Evolutionary conservation across 352 stramenopile species (phyloP), one percentile per base, ranked within the genome.

Genomic region (Globisporangium cylindrosporum): DNA sequence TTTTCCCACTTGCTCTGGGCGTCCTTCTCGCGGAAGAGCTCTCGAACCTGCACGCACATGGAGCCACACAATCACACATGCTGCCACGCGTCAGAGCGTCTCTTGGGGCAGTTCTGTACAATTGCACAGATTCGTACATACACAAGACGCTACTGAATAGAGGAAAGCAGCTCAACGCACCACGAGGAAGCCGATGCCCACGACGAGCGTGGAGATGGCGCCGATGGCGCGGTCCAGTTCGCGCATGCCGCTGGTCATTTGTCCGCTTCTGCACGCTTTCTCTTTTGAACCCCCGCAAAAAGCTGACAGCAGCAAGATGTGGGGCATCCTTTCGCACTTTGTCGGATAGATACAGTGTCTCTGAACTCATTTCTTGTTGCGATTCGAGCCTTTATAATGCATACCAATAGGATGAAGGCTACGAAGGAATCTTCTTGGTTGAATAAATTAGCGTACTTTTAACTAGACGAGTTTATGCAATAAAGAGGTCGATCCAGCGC

Each of bases 221-320:
- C 86, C 86, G 61, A 94, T 91, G 54, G 84, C 83, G 54, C 84
- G 82, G 68, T 94, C 86, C 55, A 94, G 80, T 67, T 91, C 86
- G 67, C 84, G 84, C 71, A 91, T 84, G 69, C 89, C 84, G 41
- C 77, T 74, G 66, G 63, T 71, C 78, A 88, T 90, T 32, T 56
- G 18, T 49, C 27, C 12, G 6, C n/a, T 22, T 51, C 22, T 18
- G 25, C 43, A 7, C 43, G 20, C 22, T 59, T 59, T 48, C 34
- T 59, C 46, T 66, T 59, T 66, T 66, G 25, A 46, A 66, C 25
- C 27, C 59, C 60, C 46, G 27, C 27, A 65, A 58, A 34, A 43
- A 36, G 58, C 54, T 43, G 27, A 25, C 46, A 54, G 46, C 7
- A 55, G 20, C 15, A 62, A 49, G 41, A 55, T 24, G 20, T 10